A percentile compares a stretch with the other conserved stretches of the same genome.
phyloP scores from a whole-genome alignment of 2,329 filamentous ascomycete species.

The Neopestalotiopsis clavispora region DNA sequence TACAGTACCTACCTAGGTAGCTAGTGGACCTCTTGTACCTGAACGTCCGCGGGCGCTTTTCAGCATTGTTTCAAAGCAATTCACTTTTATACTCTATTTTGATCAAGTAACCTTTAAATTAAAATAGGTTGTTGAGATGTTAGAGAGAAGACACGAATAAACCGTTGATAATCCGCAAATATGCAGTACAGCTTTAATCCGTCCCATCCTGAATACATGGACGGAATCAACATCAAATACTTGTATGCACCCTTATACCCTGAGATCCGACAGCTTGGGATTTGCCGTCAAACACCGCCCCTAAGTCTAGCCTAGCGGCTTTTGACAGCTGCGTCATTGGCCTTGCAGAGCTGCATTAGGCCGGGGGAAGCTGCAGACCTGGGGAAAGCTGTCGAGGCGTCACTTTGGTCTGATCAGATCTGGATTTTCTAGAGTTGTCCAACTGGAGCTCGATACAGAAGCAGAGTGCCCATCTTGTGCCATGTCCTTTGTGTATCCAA shows the following conservation, averaged over 20 bases:
- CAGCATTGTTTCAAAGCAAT: too few relatives aligned
- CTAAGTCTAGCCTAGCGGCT: constrained; percentile 22
- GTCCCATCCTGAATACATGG: not conserved
- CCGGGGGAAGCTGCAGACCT: constrained; percentile 10
- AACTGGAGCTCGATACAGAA: not conserved
- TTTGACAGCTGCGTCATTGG: constrained; percentile 29
- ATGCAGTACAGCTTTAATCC: not conserved
- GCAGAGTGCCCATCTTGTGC: not conserved
- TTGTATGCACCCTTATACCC: not conserved
- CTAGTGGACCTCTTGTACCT: constrained; percentile 6
- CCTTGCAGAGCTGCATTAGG: constrained; percentile 13
- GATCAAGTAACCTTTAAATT: too few relatives aligned
- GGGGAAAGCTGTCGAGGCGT: constrained; percentile 10
- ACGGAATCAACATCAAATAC: not conserved
- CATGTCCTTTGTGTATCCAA: not conserved
- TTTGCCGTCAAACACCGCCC: constrained; percentile 29
- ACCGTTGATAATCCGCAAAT: too few relatives aligned
- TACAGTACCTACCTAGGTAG: too few relatives aligned
- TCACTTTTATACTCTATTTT: too few relatives aligned
- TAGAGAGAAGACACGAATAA: too few relatives aligned
- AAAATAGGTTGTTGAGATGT: too few relatives aligned
- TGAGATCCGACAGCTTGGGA: constrained; percentile 16
- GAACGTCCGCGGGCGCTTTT: not conserved
- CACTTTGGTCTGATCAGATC: not conserved
- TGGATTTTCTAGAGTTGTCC: not conserved